Base-by-base conservation (phyloP, 2,329 filamentous ascomycete species). In the Chaetomium sp. region DNA sequence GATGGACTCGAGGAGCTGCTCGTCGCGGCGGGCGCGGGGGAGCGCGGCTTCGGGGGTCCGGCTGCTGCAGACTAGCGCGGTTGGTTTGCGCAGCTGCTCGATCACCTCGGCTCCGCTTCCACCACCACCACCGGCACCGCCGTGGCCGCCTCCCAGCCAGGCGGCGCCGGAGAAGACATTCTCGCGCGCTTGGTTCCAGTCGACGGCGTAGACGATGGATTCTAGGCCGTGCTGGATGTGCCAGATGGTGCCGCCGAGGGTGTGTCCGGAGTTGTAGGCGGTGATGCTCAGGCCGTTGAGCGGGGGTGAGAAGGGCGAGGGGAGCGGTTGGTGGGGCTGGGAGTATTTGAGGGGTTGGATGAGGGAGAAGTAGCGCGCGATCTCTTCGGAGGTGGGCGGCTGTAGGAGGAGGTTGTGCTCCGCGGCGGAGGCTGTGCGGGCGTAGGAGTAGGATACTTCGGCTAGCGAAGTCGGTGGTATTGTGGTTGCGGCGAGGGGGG, bases 101-200 rank as follows among this genome's bases (percentile, higher is more conserved):
- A 96, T 91, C 19, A 99, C 90, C 68, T 96, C 91, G 7, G 89
- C 87, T 19, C 90, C 89, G 19, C 19, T 27, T n/a, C n/a, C n/a
- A 27, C 19, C 19, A 3, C 19, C 19, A 27, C 19, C 19, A 42
- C 89, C 89, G 0, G 82, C 84, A 35, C 86, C 88, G 27, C 86
- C 64, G 44, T 67, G 64, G 4, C 63, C 85, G 5, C 89, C 89
- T 46, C 89, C 90, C 43, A 99, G 79, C 90, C 94, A 97, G 33
- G 92, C 91, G 27, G 94, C 94, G 60, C 92, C 92, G 0, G 92
- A 86, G 57, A 96, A 85, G 12, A 97, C 91, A 72, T 96, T 95
- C 69, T 99, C 94, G 63, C 90, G 84, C n/a, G 88, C 90, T 72
- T 96, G 91, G 65, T 96, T 96, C 94, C 94, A 99, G 67, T 97